Evolutionary conservation across 2,329 filamentous ascomycete genomes (phyloP).

Genomic region (Colletotrichum melonis): DNA sequence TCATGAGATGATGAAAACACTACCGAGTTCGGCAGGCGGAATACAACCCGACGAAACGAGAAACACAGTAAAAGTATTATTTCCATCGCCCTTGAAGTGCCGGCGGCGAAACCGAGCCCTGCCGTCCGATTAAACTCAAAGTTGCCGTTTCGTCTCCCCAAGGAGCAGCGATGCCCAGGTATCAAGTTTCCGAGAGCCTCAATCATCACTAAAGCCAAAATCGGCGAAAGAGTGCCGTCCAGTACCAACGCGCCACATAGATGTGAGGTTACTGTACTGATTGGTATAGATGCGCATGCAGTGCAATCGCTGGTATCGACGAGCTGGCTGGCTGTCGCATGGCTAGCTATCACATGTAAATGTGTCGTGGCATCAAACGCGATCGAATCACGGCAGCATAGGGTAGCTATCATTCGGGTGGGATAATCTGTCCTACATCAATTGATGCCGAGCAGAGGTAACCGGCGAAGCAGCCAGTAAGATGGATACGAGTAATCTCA

Average conservation of each 20-base stretch:
- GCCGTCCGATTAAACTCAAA: not conserved
- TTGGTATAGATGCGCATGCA: not conserved
- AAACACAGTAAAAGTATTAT: not conserved
- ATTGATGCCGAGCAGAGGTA: not conserved
- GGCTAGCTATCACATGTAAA: too few species aligned
- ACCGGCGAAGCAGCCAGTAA: not conserved
- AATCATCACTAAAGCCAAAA: not conserved
- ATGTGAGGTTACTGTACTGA: not conserved
- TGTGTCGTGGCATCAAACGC: not conserved
- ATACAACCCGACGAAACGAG: not conserved
- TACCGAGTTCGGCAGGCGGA: not conserved
- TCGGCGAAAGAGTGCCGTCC: not conserved
- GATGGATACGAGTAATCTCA: not conserved
- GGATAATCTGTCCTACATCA: not conserved
- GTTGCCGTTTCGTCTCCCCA: not conserved
- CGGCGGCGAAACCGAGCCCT: not conserved
- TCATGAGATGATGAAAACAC: not conserved
- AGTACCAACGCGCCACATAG: not conserved
- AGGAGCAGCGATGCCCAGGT: not conserved
- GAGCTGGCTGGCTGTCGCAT: too few species aligned
- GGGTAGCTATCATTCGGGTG: not conserved
- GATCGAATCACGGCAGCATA: not conserved
- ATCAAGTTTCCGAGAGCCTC: not conserved
- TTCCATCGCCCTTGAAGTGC: not conserved
- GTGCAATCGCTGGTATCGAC: not conserved